Evolutionary conservation across 2,329 filamentous ascomycete species (phyloP).

Genomic region (Diplodia scrobiculata): DNA sequence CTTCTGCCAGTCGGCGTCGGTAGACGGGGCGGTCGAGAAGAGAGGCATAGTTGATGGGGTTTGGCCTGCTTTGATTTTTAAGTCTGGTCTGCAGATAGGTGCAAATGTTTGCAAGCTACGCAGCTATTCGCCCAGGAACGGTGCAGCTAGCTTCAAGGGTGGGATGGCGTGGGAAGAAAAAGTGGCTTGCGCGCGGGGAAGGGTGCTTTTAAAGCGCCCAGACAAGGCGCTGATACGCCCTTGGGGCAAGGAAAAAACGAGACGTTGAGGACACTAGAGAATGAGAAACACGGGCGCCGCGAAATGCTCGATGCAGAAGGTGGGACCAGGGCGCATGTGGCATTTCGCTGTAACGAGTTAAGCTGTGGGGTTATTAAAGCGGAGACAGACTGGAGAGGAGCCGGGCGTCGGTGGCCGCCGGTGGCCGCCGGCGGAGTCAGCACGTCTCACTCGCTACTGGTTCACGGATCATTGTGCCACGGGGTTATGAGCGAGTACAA

Average conservation of each 20-base stretch:
- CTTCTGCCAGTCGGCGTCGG: conserved; percentile 18
- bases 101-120: background rate
- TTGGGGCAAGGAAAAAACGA: background rate
- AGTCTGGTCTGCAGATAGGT: conserved; percentile 18
- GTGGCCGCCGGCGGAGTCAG: conserved; percentile 13
- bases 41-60: conserved; percentile 14
- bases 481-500: background rate
- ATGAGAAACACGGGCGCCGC: conserved; percentile 12
- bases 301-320: conserved; percentile 7
- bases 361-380: conserved; percentile 23
- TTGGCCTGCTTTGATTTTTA: background rate
- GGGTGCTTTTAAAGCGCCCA: background rate
- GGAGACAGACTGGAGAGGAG: conserved; percentile 19
- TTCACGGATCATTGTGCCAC: background rate
- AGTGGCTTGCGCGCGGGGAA: conserved; percentile 23
- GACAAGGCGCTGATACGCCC: background rate
- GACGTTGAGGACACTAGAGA: conserved; percentile 1
- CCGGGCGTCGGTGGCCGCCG: conserved; percentile 23
- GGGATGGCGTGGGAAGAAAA: conserved; percentile 16
- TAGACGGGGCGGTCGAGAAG: conserved; percentile 8
- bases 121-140: background rate
- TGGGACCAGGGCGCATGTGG: conserved; percentile 15
- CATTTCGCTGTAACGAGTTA: conserved; percentile 18
- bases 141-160: conserved; percentile 16
- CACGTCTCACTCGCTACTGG: background rate